Evolutionary conservation across 2,329 filamentous ascomycete species (phyloP), one percentile per base, ranked within the genome.

Genomic region (Neonectria magnoliae): DNA sequence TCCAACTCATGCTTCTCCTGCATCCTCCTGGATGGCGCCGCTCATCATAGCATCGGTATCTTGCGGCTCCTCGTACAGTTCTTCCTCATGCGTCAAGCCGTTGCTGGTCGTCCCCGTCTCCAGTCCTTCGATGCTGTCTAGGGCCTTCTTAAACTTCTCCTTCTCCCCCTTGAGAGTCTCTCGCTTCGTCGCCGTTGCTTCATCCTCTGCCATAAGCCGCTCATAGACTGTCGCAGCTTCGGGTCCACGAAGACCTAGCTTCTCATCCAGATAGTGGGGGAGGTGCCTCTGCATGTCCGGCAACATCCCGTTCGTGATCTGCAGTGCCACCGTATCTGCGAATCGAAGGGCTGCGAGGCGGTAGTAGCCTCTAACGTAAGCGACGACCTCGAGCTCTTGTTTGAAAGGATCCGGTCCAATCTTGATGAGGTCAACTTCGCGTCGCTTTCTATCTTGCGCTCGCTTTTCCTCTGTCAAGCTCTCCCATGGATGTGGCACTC

Each of bases 361-460:
- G 73, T 94, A 94, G 75, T 93, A 94, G 0, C 86, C 90, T 0
- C 90, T 82, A 48, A 92, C 84, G 4, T 88, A 88, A 0, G 88
- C 83, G 0, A 91, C 85, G 0, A 91, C 86, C 9, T 84, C 81
- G 1, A 94, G 76, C 72, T 93, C 91, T 0, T 79, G 77, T 1
- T 81, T 74, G 68, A 88, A 93, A 0, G 82, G 81, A 70, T 93
- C 91, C 0, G 80, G 75, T 0, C 84, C 84, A 11, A 93, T 79
- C 27, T 83, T 84, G 13, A 75, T 69, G 7, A 81, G 66, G 27
- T 88, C 82, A 7, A 74, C 68, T 22, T 78, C 76, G 8, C 85
- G 79, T 29, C 77, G 76, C 33, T 77, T 80, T 3, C 80, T 74
- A 38, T 88, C 86, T 13, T 80, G 77, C 0, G 60, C 57, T 3